phyloP scores from a whole-genome alignment of 2,329 filamentous ascomycete genomes.

The Dichotomopilus funicola region DNA sequence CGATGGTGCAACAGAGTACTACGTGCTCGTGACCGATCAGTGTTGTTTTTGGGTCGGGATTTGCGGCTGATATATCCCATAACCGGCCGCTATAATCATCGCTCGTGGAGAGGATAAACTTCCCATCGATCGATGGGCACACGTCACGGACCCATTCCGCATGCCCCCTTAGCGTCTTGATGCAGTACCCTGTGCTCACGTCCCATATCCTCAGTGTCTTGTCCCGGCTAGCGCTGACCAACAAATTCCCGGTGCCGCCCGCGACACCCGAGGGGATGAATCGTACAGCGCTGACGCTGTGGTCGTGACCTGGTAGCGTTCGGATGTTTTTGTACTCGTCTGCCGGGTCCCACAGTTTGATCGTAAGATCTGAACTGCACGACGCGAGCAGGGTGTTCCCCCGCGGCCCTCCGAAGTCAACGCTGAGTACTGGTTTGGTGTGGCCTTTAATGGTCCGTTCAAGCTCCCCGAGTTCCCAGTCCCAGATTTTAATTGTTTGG shows the following conservation, averaged over 20 bases:
- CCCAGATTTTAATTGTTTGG: conserved; percentile 93
- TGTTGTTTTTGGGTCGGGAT: conserved; percentile 67
- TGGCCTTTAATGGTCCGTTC: conserved; percentile 89
- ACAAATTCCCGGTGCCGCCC: conserved; percentile 73
- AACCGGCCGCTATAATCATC: conserved; percentile 75
- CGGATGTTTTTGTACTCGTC: conserved; percentile 95
- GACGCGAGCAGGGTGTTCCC: conserved; percentile 72
- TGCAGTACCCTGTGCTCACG: conserved; percentile 83
- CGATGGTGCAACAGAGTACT: conserved; percentile 80
- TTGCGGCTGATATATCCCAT: conserved; percentile 71
- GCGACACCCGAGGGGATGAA: conserved; percentile 81
- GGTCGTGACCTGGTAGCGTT: conserved; percentile 84
- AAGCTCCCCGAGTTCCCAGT: conserved; percentile 88
- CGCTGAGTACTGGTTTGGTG: conserved; percentile 78
- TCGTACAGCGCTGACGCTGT: conserved; percentile 80
- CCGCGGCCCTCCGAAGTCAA: conserved; percentile 83
- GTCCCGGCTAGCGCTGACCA: conserved; percentile 82
- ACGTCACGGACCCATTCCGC: conserved; percentile 89
- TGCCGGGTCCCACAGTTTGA: conserved; percentile 89
- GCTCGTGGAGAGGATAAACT: conserved; percentile 74
- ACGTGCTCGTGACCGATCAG: conserved; percentile 82
- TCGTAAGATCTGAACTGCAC: conserved; percentile 83
- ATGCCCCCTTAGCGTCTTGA: conserved; percentile 84
- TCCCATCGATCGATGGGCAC: conserved; percentile 72
- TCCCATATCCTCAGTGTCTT: conserved; percentile 86